Evolutionary conservation across 148 eudicot species (phyloP).

Genomic region (Selenicereus undatus): DNA sequence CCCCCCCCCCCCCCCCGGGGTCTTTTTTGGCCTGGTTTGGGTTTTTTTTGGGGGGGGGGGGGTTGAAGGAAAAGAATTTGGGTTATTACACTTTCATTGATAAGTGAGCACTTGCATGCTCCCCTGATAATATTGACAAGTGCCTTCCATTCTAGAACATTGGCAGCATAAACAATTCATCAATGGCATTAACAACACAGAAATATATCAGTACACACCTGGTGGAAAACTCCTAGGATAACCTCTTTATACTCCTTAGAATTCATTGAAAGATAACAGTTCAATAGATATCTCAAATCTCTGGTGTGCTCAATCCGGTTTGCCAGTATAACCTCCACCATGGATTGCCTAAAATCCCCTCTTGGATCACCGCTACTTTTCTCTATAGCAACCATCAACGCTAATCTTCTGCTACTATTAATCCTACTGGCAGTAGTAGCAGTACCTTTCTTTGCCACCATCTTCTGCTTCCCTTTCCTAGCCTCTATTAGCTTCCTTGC

Average conservation of each 20-base stretch:
- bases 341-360: constrained; percentile 70
- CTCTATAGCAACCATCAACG: constrained; percentile 73
- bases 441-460: not conserved
- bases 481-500: constrained; percentile 32
- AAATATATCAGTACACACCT: constrained; percentile 68
- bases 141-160: not conserved
- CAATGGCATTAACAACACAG: constrained; percentile 37
- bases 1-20: too few relatives aligned
- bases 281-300: constrained; percentile 55
- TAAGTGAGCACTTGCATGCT: too few relatives aligned
- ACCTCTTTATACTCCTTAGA: constrained; percentile 48
- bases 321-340: constrained; percentile 57
- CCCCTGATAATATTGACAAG: too few relatives aligned
- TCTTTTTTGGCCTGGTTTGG: too few relatives aligned
- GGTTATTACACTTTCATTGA: too few relatives aligned
- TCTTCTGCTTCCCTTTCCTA: constrained; percentile 32
- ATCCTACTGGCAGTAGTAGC: constrained; percentile 12
- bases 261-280: constrained; percentile 69
- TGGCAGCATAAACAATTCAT: not conserved
- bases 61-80: too few relatives aligned
- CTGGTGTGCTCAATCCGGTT: constrained; percentile 47
- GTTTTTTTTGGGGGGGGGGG: too few relatives aligned
- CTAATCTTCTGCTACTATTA: constrained; percentile 25
- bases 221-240: constrained; percentile 70
- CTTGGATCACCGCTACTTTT: constrained; percentile 61